A percentile compares a stretch with the other conserved stretches of the same genome.
Conservation (phyloP, 331 rosid genomes). For the Malus hybrid region DNA sequence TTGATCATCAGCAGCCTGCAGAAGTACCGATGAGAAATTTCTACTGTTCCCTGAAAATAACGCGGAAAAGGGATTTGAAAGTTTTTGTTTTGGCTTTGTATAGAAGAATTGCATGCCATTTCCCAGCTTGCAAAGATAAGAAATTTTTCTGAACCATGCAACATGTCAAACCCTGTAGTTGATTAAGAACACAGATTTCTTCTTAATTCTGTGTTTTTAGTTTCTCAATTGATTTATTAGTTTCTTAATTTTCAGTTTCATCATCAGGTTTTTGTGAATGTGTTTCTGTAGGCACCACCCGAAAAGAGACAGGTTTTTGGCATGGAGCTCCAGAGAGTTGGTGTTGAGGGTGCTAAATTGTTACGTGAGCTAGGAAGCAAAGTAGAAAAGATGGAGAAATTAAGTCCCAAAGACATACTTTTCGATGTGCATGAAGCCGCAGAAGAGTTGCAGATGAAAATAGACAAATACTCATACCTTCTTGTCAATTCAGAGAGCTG, state of each 20-base stretch:
- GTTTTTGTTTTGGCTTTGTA: background rate
- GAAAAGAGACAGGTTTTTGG: slow-evolving; percentile 56
- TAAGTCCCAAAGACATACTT: slow-evolving; percentile 38
- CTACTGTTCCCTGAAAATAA: background rate
- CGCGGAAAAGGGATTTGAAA: background rate
- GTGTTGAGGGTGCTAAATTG: slow-evolving; percentile 63
- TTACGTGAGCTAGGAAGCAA: slow-evolving; percentile 60
- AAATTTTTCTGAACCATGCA: background rate
- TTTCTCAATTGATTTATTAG: background rate
- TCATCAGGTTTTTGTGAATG: background rate
- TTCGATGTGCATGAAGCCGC: slow-evolving; percentile 59
- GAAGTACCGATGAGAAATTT: background rate
- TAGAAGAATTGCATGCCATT: background rate
- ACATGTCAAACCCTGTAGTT: background rate
- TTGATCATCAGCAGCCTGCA: background rate
- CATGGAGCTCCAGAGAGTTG: slow-evolving; percentile 54
- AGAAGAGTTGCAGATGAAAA: slow-evolving; percentile 56
- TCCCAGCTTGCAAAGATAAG: background rate
- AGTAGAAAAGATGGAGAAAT: slow-evolving; percentile 62
- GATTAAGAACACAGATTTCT: background rate
- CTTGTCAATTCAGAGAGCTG: slow-evolving; percentile 54
- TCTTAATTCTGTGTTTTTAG: background rate
- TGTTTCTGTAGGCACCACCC: slow-evolving; percentile 43
- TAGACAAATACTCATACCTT: slow-evolving; percentile 52
- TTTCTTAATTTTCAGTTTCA: background rate